Evolutionary conservation across 495 filamentous ascomycete genomes (phyloP), one percentile per base, ranked within the genome.

Genomic region (Neurospora terricola): DNA sequence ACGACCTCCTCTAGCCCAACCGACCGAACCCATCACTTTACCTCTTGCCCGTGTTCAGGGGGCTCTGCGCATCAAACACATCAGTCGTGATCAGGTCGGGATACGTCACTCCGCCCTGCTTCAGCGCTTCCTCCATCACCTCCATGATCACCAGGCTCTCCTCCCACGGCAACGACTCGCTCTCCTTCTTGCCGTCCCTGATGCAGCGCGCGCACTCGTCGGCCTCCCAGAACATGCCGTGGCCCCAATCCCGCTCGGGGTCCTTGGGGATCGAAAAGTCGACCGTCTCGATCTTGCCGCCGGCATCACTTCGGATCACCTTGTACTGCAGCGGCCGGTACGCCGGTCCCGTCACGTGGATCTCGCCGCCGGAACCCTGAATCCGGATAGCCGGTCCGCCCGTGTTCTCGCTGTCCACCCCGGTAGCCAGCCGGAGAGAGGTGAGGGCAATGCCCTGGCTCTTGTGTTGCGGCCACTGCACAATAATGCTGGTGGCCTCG

Each of bases 171-270:
- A 96, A 79, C 11, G 81, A 83, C 72, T 91, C 88, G 81, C 94
- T 94, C 85, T 98, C 90, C 76, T 88, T 78, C 84, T 90, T 91
- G 59, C 93, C 93, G 84, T 97, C 93, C 69, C 91, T 87, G 73
- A 97, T 78, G 79, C 93, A 96, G 30, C 92, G 85, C 66, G 91
- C 94, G 73, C 88, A 91, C 84, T 95, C 94, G 85, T 98, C 95
- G 21, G 95, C 95, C 81, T 97, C 94, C 91, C 91, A 98, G 83
- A 92, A 95, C 93, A 96, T 97, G 30, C 94, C 94, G 75, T 92
- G 89, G 21, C 92, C 93, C 77, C 86, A 86, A 70, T 82, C 75
- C 40, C 80, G 81, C 73, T 81, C 82, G 14, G 79, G 75, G 75
- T 88, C 86, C 70, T 79, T 81, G 27, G 91, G 91, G 75, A 94